Base-by-base conservation (phyloP, 164 flowering plant species). In the Magnolia officinalis region DNA sequence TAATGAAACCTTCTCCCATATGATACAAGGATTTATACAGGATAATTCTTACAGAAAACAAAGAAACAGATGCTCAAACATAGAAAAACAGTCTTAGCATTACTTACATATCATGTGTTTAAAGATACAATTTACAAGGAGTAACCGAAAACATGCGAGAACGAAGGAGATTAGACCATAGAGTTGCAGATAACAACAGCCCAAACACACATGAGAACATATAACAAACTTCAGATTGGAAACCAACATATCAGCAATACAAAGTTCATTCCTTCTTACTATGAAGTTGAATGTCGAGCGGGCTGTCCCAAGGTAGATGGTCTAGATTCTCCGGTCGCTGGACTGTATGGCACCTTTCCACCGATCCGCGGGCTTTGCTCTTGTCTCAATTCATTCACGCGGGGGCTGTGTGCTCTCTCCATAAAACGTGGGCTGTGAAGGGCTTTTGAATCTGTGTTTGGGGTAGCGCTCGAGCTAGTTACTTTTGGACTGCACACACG, bases 381-480 rank as follows among this genome's bases (percentile, higher is more conserved):
- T n/a, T 83, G 87, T 82, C 87, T 81, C 2, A 89, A 82, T 69
- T 89, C 96, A 68, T 80, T 84, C 16, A 89, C 76, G 2, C 96
- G 90, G 59, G 99, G 95, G 78, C 97, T 91, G 72, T 72, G 86
- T 75, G 82, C 81, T 74, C 77, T 88, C 55, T 82, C 88, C 7
- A 85, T 69, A 52, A 76, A 21, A 8, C 81, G 81, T 0, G 96
- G 97, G 81, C 97, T 95, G 20, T 83, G 87, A 52, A 83, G 63
- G 75, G 76, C 82, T 73, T 74, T 86, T 9, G 76, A 68, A 67
- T 94, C 96, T 79, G 84, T 79, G 21, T 76, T 76, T 24, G 98
- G 99, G 4, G 99, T 92, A 67, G 89, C 51, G n/a, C 91, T 87
- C 55, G 96, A 88, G 81, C 99, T 96, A 72, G 91, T 90, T 71